Conservation (phyloP, 2,329 filamentous ascomycete species). For the Cryoendolithus antarcticus region DNA sequence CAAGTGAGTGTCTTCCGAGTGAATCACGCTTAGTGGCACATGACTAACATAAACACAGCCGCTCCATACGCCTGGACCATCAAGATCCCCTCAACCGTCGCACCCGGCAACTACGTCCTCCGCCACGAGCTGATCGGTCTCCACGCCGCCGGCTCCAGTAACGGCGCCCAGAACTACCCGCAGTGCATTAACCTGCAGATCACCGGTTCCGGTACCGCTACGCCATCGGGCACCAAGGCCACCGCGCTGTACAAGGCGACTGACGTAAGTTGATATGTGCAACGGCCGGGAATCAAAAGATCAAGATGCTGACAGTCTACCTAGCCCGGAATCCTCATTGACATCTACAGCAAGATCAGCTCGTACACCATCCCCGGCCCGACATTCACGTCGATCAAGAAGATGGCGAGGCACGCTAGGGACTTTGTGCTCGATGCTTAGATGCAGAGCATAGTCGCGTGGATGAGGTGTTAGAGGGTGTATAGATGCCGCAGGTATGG, state of each 20-base stretch:
- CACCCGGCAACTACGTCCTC: conserved; percentile 46
- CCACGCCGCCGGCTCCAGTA: conserved; percentile 36
- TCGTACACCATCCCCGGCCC: conserved; percentile 43
- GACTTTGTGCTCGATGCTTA: conserved; percentile 3
- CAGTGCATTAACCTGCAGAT: conserved; percentile 48
- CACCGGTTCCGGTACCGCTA: conserved; percentile 39
- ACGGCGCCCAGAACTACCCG: conserved; percentile 36
- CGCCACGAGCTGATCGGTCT: conserved; percentile 50
- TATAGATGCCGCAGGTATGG: too few species aligned
- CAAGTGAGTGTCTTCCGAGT: too few species aligned
- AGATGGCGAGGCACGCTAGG: conserved; percentile 5
- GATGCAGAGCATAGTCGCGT: not conserved
- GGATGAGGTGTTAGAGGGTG: too few species aligned
- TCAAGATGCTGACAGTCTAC: too few species aligned
- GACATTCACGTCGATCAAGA: conserved; percentile 15
- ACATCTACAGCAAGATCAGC: conserved; percentile 41
- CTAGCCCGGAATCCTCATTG: conserved; percentile 47
- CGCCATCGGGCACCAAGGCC: conserved; percentile 38
- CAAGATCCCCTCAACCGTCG: conserved; percentile 40
- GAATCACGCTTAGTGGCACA: too few species aligned
- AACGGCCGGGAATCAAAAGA: too few species aligned
- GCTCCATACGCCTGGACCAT: conserved; percentile 22
- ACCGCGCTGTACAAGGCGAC: conserved; percentile 44
- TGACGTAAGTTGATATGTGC: conserved; percentile 24
- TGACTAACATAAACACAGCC: too few species aligned